These are phyloP conservation scores for Dendrocalamus sinicus DNA, from an alignment of 176 grass and related monocot species.

Conservation along the genomic window DNA sequence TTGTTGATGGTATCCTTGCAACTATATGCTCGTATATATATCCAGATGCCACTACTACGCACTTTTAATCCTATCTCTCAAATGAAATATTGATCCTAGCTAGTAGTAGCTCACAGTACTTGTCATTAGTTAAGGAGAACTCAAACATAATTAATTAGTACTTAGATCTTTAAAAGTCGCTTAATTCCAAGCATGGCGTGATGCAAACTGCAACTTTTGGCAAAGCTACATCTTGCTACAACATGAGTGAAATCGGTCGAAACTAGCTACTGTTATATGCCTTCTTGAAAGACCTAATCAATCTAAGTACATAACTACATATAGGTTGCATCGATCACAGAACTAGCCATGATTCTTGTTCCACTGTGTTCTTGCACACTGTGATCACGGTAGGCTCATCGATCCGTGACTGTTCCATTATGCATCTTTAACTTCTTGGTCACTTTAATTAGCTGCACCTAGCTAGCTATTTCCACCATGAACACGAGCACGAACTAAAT, in stretches of 20 bases:
- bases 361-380: neutral
- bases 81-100: neutral
- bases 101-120: neutral
- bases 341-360: constrained; percentile 1
- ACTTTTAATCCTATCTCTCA: neutral
- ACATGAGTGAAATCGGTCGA: constrained; percentile 7
- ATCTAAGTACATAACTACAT: neutral
- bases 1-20: constrained; percentile 7
- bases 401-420: constrained; percentile 38
- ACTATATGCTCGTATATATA: neutral
- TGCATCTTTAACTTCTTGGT: constrained; percentile 7
- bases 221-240: constrained; percentile 12
- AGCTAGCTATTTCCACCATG: neutral
- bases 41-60: neutral
- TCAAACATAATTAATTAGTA: neutral
- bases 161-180: neutral
- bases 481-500: neutral
- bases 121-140: constrained; percentile 1
- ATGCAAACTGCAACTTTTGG: constrained; percentile 25
- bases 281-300: constrained; percentile 3
- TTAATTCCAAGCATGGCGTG: constrained; percentile 21
- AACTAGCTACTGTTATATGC: neutral
- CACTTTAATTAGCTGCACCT: neutral
- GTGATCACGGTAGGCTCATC: neutral
- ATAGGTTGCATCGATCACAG: neutral